These are phyloP conservation scores for Berkeleyomyces basicola DNA, from an alignment of 2,329 filamentous ascomycete genomes.

Conservation along the genomic window DNA sequence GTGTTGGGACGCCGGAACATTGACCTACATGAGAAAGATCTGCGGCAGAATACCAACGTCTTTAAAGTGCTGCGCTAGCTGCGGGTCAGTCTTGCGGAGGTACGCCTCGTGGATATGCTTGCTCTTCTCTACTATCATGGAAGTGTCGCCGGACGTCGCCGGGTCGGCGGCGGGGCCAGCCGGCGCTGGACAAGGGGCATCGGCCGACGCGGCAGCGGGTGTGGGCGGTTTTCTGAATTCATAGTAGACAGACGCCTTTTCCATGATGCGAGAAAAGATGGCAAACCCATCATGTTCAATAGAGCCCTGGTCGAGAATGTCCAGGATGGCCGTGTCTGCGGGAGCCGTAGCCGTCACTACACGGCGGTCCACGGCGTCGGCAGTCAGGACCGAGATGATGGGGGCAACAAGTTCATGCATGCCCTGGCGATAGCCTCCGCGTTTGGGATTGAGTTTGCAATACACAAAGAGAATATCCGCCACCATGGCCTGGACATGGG, in stretches of 20 bases:
- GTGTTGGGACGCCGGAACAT: not conserved
- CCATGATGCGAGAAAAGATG: slow-evolving; percentile 76
- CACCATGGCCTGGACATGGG: slow-evolving; percentile 61
- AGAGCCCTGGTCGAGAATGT: slow-evolving; percentile 53
- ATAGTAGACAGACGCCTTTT: slow-evolving; percentile 72
- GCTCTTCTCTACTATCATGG: slow-evolving; percentile 72
- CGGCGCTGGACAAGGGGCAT: no score
- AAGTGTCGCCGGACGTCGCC: slow-evolving; percentile 21
- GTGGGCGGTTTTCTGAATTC: slow-evolving; percentile 33
- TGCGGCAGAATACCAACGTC: slow-evolving; percentile 85
- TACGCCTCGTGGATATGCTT: slow-evolving; percentile 73
- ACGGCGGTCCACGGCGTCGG: slow-evolving; percentile 42
- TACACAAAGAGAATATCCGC: slow-evolving; percentile 86
- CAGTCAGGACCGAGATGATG: slow-evolving; percentile 66
- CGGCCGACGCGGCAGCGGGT: no score
- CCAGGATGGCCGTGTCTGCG: slow-evolving; percentile 30
- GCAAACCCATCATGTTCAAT: slow-evolving; percentile 85
- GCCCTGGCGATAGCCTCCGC: slow-evolving; percentile 86
- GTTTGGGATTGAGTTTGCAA: slow-evolving; percentile 75
- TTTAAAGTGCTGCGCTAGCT: slow-evolving; percentile 63
- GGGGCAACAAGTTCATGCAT: slow-evolving; percentile 96
- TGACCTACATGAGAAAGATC: slow-evolving; percentile 73
- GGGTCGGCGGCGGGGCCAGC: not conserved
- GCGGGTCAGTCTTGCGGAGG: slow-evolving; percentile 63
- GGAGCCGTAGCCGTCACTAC: slow-evolving; percentile 15